phyloP scores from a whole-genome alignment of 768 basidiomycete species.

The Asterophora parasitica region DNA sequence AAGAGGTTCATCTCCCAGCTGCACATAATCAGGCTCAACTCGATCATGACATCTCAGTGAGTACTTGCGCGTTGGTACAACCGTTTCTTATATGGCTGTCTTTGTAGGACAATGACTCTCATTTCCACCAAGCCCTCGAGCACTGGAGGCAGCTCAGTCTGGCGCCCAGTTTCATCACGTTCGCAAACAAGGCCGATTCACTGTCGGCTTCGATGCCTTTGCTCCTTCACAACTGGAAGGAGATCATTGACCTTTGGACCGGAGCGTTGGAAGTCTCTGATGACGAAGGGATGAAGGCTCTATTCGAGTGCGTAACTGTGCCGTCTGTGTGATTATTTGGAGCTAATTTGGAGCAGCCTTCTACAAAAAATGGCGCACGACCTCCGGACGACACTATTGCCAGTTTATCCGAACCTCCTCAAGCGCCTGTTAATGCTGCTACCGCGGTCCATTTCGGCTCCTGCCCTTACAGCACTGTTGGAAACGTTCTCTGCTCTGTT shows the following conservation, averaged over 20 bases:
- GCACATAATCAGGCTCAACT: slow-evolving; percentile 50
- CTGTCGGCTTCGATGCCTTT: slow-evolving; percentile 75
- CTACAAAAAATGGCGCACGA: slow-evolving; percentile 77
- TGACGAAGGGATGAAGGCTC: slow-evolving; percentile 64
- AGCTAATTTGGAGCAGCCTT: slow-evolving; percentile 39
- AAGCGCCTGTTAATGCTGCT: slow-evolving; percentile 53
- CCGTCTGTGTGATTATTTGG: neutral
- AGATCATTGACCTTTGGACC: slow-evolving; percentile 64
- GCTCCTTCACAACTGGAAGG: slow-evolving; percentile 74
- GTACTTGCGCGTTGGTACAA: slow-evolving; percentile 20
- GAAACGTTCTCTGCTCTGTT: slow-evolving; percentile 67
- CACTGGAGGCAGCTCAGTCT: slow-evolving; percentile 82
- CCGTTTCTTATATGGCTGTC: slow-evolving; percentile 1
- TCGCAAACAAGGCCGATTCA: slow-evolving; percentile 54
- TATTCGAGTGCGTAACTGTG: slow-evolving; percentile 63
- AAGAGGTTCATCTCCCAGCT: slow-evolving; percentile 69
- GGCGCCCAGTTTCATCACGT: slow-evolving; percentile 66
- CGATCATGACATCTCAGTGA: slow-evolving; percentile 56
- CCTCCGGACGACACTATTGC: slow-evolving; percentile 69
- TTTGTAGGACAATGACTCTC: slow-evolving; percentile 66
- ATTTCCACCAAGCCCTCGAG: slow-evolving; percentile 69
- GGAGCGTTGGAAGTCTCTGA: slow-evolving; percentile 52
- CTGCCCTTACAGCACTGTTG: slow-evolving; percentile 57
- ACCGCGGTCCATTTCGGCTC: slow-evolving; percentile 52
- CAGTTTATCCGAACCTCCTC: slow-evolving; percentile 55